Conservation (phyloP, 2,329 filamentous ascomycete genomes). For the Plenodomus tracheiphilus region DNA sequence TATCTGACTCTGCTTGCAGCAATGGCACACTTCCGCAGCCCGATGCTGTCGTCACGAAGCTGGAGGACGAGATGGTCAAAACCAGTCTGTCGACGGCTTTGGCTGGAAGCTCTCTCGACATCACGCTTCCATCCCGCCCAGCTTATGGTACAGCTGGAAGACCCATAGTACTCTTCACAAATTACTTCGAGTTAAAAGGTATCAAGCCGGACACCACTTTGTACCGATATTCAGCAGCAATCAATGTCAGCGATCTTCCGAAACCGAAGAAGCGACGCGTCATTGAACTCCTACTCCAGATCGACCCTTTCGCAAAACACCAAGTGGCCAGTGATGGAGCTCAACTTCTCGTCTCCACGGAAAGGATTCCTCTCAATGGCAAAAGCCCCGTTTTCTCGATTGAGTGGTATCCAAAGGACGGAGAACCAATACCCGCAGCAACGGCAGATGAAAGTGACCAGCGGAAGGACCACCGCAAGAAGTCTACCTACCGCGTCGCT, state of each 20-base stretch:
- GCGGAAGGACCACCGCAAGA: slow-evolving; percentile 15
- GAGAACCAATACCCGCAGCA: slow-evolving; percentile 22
- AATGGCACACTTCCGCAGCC: slow-evolving; percentile 37
- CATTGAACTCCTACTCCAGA: slow-evolving; percentile 50
- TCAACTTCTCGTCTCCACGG: slow-evolving; percentile 29
- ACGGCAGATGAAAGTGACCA: slow-evolving; percentile 17
- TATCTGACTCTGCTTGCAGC: slow-evolving; percentile 7
- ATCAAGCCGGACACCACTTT: slow-evolving; percentile 22
- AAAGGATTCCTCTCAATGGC: slow-evolving; percentile 24
- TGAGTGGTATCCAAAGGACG: slow-evolving; percentile 34
- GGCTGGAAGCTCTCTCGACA: slow-evolving; percentile 23
- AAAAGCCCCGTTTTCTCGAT: slow-evolving; percentile 18
- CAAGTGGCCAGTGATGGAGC: slow-evolving; percentile 47
- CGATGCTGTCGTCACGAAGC: slow-evolving; percentile 34
- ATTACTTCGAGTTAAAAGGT: slow-evolving; percentile 45
- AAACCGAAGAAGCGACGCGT: slow-evolving; percentile 54
- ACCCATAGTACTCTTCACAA: slow-evolving; percentile 47
- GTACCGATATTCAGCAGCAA: slow-evolving; percentile 33
- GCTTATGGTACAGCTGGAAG: slow-evolving; percentile 44
- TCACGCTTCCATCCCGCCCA: slow-evolving; percentile 30
- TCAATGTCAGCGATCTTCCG: slow-evolving; percentile 38
- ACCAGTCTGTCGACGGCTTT: slow-evolving; percentile 25
- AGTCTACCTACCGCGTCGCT: slow-evolving; percentile 19
- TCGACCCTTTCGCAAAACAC: slow-evolving; percentile 33
- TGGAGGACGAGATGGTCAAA: slow-evolving; percentile 40